A percentile compares a stretch with the other conserved stretches of the same genome.
These are phyloP conservation scores for Adansonia digitata DNA, from an alignment of 345 rosid genomes.

Conservation along the genomic window DNA sequence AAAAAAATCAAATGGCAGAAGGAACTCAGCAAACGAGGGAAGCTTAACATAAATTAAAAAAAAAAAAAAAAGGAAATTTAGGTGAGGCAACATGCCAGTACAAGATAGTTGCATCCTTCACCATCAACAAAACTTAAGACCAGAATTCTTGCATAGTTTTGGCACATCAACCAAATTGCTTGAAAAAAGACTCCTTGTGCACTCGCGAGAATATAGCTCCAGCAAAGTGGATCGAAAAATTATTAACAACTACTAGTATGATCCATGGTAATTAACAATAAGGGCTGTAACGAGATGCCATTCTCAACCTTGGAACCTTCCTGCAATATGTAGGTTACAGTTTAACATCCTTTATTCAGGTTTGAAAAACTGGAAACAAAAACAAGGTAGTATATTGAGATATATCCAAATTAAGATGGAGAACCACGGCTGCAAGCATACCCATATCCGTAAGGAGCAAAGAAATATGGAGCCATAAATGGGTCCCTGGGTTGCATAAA, in stretches of 20 bases:
- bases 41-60: not conserved
- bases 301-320: constrained; percentile 55
- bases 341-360: not conserved
- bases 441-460: constrained; percentile 65
- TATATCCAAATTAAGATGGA: not conserved
- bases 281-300: constrained; percentile 65
- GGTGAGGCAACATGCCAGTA: not conserved
- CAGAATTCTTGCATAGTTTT: constrained; percentile 6
- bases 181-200: not conserved
- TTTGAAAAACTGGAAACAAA: not conserved
- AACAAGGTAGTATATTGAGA: not conserved
- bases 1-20: not conserved
- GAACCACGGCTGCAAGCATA: constrained; percentile 16
- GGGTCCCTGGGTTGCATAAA: constrained; percentile 35
- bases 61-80: not conserved
- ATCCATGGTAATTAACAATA: constrained; percentile 31
- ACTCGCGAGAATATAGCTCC: not conserved
- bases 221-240: not conserved
- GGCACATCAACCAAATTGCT: constrained; percentile 1
- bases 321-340: constrained; percentile 32
- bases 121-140: not conserved
- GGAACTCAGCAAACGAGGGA: not conserved
- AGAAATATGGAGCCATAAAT: constrained; percentile 41
- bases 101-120: constrained; percentile 10
- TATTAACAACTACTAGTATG: not conserved